phyloP scores from a whole-genome alignment of 148 eudicot genomes.

The Dysphania ambrosioides region DNA sequence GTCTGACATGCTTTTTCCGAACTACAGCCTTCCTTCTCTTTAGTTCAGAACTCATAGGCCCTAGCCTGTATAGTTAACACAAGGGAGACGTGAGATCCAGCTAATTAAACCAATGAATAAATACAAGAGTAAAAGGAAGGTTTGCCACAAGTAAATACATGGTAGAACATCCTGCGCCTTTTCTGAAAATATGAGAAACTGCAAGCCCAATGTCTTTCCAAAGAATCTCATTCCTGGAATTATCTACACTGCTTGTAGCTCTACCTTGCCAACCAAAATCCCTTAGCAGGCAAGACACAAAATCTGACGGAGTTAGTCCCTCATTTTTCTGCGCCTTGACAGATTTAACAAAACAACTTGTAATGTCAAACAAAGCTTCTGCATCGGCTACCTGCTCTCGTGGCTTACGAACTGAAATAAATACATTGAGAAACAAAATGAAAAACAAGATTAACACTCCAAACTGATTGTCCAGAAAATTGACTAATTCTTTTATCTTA shows the following conservation, averaged over 20 bases:
- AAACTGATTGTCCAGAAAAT: too few relatives aligned
- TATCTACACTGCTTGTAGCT: slow-evolving; percentile 38
- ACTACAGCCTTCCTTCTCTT: slow-evolving; percentile 52
- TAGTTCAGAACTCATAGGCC: slow-evolving; percentile 69
- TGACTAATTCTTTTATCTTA: too few relatives aligned
- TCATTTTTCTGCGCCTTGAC: slow-evolving; percentile 63
- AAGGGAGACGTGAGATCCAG: background rate
- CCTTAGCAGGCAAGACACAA: slow-evolving; percentile 50
- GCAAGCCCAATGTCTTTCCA: slow-evolving; percentile 70
- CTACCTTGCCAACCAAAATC: slow-evolving; percentile 52
- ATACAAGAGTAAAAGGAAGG: background rate
- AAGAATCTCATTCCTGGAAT: slow-evolving; percentile 32
- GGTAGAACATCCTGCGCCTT: slow-evolving; percentile 59
- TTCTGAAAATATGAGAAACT: slow-evolving; percentile 54
- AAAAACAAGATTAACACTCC: background rate
- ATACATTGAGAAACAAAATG: background rate
- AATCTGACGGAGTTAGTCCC: slow-evolving; percentile 68
- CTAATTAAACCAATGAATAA: background rate
- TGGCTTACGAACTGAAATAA: slow-evolving; percentile 67
- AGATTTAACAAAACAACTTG: slow-evolving; percentile 55
- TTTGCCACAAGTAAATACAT: slow-evolving; percentile 47
- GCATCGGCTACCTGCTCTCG: slow-evolving; percentile 96
- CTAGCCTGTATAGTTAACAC: slow-evolving; percentile 51
- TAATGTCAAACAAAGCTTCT: slow-evolving; percentile 71
- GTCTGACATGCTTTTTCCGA: slow-evolving; percentile 50